Evolutionary conservation across 2,329 filamentous ascomycete species (phyloP).

Genomic region (Penicillium digitatum): DNA sequence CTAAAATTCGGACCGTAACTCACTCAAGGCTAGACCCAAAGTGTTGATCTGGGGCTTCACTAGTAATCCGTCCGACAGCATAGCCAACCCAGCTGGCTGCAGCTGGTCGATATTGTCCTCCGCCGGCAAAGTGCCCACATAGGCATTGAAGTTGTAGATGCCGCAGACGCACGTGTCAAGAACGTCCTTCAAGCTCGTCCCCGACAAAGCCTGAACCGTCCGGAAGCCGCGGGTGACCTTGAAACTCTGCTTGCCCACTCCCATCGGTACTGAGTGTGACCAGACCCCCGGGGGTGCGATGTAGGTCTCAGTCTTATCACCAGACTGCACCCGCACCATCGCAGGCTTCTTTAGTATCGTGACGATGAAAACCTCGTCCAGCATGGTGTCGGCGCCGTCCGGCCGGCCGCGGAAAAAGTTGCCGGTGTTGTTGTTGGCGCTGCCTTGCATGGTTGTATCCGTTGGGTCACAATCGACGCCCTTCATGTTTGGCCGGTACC

Average conservation of each 20-base stretch:
- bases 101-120: constrained; percentile 35
- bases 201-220: constrained; percentile 40
- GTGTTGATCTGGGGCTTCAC: constrained; percentile 30
- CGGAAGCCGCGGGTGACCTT: constrained; percentile 42
- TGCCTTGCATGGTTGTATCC: constrained; percentile 47
- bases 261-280: constrained; percentile 48
- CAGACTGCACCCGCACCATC: constrained; percentile 46
- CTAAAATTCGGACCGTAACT: not conserved
- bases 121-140: constrained; percentile 50
- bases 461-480: constrained; percentile 50
- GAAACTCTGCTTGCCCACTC: constrained; percentile 48
- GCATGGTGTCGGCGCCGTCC: constrained; percentile 49
- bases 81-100: constrained; percentile 30
- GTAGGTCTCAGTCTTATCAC: constrained; percentile 44
- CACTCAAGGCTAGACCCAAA: constrained; percentile 9
- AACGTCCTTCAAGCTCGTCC: constrained; percentile 51
- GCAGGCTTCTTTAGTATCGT: constrained; percentile 48
- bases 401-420: constrained; percentile 54
- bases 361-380: constrained; percentile 53
- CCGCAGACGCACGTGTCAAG: constrained; percentile 47
- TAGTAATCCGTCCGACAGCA: constrained; percentile 29
- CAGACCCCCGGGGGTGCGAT: constrained; percentile 47
- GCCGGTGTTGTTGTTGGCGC: constrained; percentile 45
- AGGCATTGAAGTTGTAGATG: constrained; percentile 57
- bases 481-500: constrained; percentile 52